These are phyloP conservation scores for Moniliophthora roreri DNA, from an alignment of 1,284 basidiomycete genomes.

Conservation along the genomic window DNA sequence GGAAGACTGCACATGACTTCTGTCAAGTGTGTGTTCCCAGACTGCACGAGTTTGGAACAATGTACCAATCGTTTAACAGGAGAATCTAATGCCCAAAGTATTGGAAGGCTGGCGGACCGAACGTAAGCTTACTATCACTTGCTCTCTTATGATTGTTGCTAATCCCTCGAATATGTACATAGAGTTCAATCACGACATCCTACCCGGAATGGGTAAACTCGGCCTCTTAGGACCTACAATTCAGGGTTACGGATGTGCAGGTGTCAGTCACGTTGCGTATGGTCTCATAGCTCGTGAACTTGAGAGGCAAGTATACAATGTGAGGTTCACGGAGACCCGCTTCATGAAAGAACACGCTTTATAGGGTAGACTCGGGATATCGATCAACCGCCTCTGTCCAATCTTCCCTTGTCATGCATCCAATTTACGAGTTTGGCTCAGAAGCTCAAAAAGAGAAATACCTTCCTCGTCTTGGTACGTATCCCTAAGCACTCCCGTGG, in stretches of 20 bases:
- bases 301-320: constrained; percentile 58
- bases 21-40: constrained; percentile 59
- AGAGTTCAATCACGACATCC: constrained; percentile 80
- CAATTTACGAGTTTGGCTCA: constrained; percentile 90
- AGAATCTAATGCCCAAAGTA: constrained; percentile 82
- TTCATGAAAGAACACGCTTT: constrained; percentile 5
- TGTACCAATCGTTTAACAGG: constrained; percentile 40
- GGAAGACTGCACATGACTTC: constrained; percentile 83
- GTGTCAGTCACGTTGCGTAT: constrained; percentile 90
- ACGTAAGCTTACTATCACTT: constrained; percentile 41
- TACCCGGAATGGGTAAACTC: constrained; percentile 91
- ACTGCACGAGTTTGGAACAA: constrained; percentile 1
- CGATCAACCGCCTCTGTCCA: constrained; percentile 96
- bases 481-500: background rate
- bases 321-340: background rate
- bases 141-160: background rate
- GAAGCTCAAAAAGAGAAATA: constrained; percentile 92
- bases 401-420: constrained; percentile 97
- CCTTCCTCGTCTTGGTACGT: constrained; percentile 76
- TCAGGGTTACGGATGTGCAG: constrained; percentile 92
- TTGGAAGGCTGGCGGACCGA: constrained; percentile 88
- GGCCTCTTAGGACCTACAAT: constrained; percentile 93
- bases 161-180: constrained; percentile 12
- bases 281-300: constrained; percentile 94
- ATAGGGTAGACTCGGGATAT: constrained; percentile 92